Percentiles rank a stretch among this genome's conserved stretches.
phyloP scores from a whole-genome alignment of 345 rosid genomes.

The Citrus inodora region DNA sequence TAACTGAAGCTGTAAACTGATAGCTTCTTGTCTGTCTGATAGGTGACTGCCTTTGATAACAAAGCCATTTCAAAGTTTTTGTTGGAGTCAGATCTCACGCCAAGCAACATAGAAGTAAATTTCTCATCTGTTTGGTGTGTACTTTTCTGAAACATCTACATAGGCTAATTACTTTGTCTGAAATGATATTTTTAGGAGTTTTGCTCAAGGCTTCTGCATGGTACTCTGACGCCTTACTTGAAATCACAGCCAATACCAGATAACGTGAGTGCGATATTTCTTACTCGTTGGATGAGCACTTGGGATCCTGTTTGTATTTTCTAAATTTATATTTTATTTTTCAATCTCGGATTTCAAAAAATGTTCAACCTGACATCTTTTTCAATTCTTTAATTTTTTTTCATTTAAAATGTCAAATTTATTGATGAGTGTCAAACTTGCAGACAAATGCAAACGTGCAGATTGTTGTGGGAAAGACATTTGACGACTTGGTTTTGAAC shows the following conservation, averaged over 20 bases:
- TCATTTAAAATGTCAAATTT: neutral
- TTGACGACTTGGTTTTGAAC: slow-evolving; percentile 67
- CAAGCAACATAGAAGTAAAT: slow-evolving; percentile 66
- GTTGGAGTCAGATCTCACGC: slow-evolving; percentile 59
- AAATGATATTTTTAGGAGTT: slow-evolving; percentile 49
- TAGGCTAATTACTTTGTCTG: slow-evolving; percentile 1
- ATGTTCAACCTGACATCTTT: neutral
- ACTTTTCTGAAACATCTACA: slow-evolving; percentile 8
- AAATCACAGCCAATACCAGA: slow-evolving; percentile 79
- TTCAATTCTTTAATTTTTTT: neutral
- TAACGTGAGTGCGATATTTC: slow-evolving; percentile 47
- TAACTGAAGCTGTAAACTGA: slow-evolving; percentile 11
- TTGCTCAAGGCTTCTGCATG: slow-evolving; percentile 53
- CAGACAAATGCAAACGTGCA: slow-evolving; percentile 54
- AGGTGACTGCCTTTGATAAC: slow-evolving; percentile 89
- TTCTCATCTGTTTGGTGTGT: slow-evolving; percentile 6
- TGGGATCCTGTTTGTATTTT: neutral
- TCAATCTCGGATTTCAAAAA: neutral
- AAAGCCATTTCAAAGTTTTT: slow-evolving; percentile 58
- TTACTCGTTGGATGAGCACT: neutral
- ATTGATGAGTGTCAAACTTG: slow-evolving; percentile 19
- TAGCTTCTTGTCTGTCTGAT: slow-evolving; percentile 19
- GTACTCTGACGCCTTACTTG: slow-evolving; percentile 54
- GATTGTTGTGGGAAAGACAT: slow-evolving; percentile 75
- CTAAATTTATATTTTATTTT: too few relatives aligned